Evolutionary conservation across 192 early-diverging fungal species (phyloP).

Genomic region (Podila minutissima): DNA sequence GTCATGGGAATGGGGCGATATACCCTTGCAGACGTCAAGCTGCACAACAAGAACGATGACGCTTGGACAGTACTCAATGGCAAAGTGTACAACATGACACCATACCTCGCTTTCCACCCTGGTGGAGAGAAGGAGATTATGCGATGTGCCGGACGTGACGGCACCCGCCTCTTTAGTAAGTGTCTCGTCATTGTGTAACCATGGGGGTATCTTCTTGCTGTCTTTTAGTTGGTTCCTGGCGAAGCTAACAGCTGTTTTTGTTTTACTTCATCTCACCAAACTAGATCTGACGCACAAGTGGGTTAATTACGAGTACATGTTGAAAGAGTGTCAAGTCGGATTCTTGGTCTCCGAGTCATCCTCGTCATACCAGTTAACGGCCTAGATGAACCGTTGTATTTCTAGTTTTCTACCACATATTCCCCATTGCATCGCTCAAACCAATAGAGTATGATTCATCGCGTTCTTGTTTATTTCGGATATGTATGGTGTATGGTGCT

Average conservation of each 20-base stretch:
- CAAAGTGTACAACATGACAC: slow-evolving; percentile 93
- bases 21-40: slow-evolving; percentile 77
- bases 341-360: slow-evolving; percentile 50
- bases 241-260: slow-evolving; percentile 14
- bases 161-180: slow-evolving; percentile 87
- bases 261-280: background rate
- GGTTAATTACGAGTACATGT: slow-evolving; percentile 93
- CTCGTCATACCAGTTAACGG: slow-evolving; percentile 21
- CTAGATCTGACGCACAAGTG: slow-evolving; percentile 85
- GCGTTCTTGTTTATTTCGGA: no score
- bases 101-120: slow-evolving; percentile 91
- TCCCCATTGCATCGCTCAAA: no score
- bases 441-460: no score
- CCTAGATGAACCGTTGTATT: background rate
- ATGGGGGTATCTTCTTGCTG: background rate
- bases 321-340: slow-evolving; percentile 85
- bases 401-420: background rate
- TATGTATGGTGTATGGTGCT: no score
- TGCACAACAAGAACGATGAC: slow-evolving; percentile 82
- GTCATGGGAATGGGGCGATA: slow-evolving; percentile 64
- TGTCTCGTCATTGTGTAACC: background rate
- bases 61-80: slow-evolving; percentile 91
- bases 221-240: background rate
- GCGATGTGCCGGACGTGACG: slow-evolving; percentile 92
- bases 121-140: slow-evolving; percentile 83